Conservation (phyloP, 495 filamentous ascomycete genomes). For the Aspergillus homomorphus region DNA sequence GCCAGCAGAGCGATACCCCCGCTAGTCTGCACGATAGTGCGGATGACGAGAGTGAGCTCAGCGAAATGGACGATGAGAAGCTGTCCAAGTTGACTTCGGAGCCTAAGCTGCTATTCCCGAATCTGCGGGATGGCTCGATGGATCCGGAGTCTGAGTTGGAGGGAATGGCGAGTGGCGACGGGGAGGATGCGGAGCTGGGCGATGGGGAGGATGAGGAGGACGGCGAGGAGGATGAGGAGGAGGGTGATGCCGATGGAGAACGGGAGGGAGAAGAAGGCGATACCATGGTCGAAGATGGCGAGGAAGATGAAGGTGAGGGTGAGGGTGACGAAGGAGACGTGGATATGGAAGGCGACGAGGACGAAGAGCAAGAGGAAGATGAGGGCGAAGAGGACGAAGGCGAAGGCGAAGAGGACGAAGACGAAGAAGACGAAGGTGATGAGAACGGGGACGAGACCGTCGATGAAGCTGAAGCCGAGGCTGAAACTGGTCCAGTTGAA, state of each 20-base stretch:
- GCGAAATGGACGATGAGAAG: conserved; percentile 58
- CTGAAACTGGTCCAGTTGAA: conserved; percentile 16
- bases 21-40: conserved; percentile 70
- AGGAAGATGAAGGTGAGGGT: conserved; percentile 13
- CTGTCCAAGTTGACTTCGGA: conserved; percentile 42
- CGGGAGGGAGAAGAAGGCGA: conserved; percentile 15
- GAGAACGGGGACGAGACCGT: conserved; percentile 18
- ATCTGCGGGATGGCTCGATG: conserved; percentile 26
- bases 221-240: conserved; percentile 7
- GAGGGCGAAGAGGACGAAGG: conserved; percentile 11
- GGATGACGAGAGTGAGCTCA: conserved; percentile 79
- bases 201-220: conserved; percentile 26
- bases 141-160: conserved; percentile 31
- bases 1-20: conserved; percentile 43
- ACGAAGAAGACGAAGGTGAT: conserved; percentile 29
- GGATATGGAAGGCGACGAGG: conserved; percentile 17
- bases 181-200: conserved; percentile 24
- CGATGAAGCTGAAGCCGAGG: conserved; percentile 18
- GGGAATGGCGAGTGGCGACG: conserved; percentile 27
- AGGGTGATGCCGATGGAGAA: conserved; percentile 13
- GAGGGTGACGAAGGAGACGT: conserved; percentile 17
- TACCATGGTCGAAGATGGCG: conserved; percentile 14
- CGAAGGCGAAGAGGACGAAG: conserved; percentile 13
- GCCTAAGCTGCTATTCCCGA: conserved; percentile 36
- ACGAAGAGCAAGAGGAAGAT: conserved; percentile 17